Evolutionary conservation across 164 flowering plant genomes (phyloP).

Genomic region (Tetracentron sinense): DNA sequence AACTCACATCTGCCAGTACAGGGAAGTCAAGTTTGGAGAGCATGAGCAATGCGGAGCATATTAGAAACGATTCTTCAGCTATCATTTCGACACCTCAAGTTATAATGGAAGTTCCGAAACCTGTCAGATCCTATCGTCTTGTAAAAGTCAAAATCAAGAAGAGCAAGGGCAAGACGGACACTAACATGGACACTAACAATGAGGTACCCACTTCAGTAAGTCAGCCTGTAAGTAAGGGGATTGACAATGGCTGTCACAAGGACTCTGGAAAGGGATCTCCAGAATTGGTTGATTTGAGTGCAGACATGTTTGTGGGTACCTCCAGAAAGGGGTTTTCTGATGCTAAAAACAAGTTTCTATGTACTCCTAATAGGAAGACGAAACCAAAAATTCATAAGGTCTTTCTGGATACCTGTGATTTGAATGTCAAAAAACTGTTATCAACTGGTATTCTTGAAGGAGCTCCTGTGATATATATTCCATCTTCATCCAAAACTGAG

Average conservation of each 20-base stretch:
- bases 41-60: slow-evolving; percentile 29
- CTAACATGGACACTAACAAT: slow-evolving; percentile 23
- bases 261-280: slow-evolving; percentile 12
- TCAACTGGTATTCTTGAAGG: slow-evolving; percentile 67
- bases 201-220: slow-evolving; percentile 6
- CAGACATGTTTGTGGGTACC: slow-evolving; percentile 7
- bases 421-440: slow-evolving; percentile 59
- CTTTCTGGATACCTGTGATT: slow-evolving; percentile 30
- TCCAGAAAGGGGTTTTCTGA: background rate
- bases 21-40: slow-evolving; percentile 31
- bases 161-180: slow-evolving; percentile 47
- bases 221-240: slow-evolving; percentile 3
- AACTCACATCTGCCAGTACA: slow-evolving; percentile 28
- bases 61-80: slow-evolving; percentile 17
- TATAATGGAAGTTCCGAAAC: slow-evolving; percentile 52
- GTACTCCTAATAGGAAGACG: slow-evolving; percentile 16
- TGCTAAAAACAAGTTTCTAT: background rate
- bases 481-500: slow-evolving; percentile 25
- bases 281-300: background rate
- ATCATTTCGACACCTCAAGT: slow-evolving; percentile 30
- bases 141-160: slow-evolving; percentile 63
- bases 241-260: background rate
- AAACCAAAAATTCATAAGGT: slow-evolving; percentile 42
- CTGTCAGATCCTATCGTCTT: slow-evolving; percentile 48
- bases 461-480: slow-evolving; percentile 64